A percentile compares a stretch with the other conserved stretches of the same genome.
phyloP scores from a whole-genome alignment of 1,139 yeast species.

The Yamadazyma membranifaciens region DNA sequence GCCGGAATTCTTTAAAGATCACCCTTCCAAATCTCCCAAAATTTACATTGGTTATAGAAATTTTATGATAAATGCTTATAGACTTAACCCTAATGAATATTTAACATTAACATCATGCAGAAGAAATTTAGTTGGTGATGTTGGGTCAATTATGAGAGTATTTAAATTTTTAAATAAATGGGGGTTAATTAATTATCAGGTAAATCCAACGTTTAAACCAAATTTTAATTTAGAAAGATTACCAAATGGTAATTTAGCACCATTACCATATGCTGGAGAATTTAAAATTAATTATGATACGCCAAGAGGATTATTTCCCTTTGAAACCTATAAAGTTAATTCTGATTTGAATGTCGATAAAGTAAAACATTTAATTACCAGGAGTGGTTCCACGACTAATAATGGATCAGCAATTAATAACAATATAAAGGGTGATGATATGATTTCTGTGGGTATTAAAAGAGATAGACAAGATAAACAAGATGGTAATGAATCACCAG shows the following conservation, averaged over 20 bases:
- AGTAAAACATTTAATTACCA: conserved; percentile 47
- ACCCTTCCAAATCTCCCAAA: conserved; percentile 83
- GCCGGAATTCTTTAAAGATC: conserved; percentile 86
- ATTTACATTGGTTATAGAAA: conserved; percentile 86
- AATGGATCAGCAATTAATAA: background rate
- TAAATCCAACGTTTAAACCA: conserved; percentile 65
- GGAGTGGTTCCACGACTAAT: background rate
- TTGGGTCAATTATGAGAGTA: conserved; percentile 86
- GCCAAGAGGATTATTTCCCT: conserved; percentile 93
- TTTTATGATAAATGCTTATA: conserved; percentile 89
- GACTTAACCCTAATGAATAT: conserved; percentile 91
- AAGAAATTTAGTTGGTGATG: conserved; percentile 94
- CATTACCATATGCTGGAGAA: conserved; percentile 66
- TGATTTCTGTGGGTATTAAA: background rate
- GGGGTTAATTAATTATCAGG: conserved; percentile 97
- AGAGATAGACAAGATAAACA: conserved; percentile 5
- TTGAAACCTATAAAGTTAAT: conserved; percentile 70
- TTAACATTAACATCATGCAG: conserved; percentile 92
- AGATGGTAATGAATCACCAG: conserved; percentile 4
- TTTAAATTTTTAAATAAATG: conserved; percentile 89
- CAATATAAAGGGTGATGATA: background rate
- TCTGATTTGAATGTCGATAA: conserved; percentile 56
- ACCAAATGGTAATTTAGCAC: conserved; percentile 45
- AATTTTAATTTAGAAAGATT: conserved; percentile 61
- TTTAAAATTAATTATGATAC: conserved; percentile 76